These are phyloP conservation scores for Calycina marina DNA, from an alignment of 2,329 filamentous ascomycete genomes.

Conservation along the genomic window DNA sequence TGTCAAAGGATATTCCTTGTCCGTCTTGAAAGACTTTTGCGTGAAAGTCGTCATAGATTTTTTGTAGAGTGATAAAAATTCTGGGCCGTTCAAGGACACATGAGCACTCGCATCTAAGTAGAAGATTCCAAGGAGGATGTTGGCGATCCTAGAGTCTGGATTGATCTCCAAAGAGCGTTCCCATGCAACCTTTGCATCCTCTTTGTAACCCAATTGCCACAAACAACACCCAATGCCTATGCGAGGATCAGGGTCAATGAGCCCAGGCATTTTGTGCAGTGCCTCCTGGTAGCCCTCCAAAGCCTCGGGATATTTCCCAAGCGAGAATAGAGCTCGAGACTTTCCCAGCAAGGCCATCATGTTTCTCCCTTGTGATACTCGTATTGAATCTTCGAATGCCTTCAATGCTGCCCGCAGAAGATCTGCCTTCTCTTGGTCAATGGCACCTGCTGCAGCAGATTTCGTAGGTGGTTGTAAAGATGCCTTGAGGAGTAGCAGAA, in stretches of 20 bases:
- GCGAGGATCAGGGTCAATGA: conserved; percentile 85
- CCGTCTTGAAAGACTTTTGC: conserved; percentile 82
- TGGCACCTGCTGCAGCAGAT: conserved; percentile 40
- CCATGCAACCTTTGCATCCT: conserved; percentile 84
- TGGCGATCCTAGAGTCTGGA: conserved; percentile 75
- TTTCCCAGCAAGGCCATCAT: conserved; percentile 87
- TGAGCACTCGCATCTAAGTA: conserved; percentile 78
- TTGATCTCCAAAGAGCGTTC: conserved; percentile 70
- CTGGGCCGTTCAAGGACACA: conserved; percentile 67
- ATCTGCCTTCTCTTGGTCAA: conserved; percentile 62
- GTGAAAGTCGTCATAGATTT: conserved; percentile 91
- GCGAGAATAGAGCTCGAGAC: conserved; percentile 71
- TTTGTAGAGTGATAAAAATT: conserved; percentile 76
- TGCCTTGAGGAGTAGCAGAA: conserved; percentile 74
- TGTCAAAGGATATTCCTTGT: conserved; percentile 80
- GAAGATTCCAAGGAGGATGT: conserved; percentile 79
- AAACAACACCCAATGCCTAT: conserved; percentile 95
- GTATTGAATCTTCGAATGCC: conserved; percentile 86
- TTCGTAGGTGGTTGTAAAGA: conserved; percentile 69
- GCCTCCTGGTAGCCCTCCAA: conserved; percentile 77
- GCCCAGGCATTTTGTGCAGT: conserved; percentile 68
- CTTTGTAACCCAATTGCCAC: conserved; percentile 91
- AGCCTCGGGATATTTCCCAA: conserved; percentile 75
- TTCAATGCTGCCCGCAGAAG: conserved; percentile 75
- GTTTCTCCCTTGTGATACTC: conserved; percentile 72